These are phyloP conservation scores for Trichoderma pleuroti DNA, from an alignment of 2,329 filamentous ascomycete species.

Conservation along the genomic window DNA sequence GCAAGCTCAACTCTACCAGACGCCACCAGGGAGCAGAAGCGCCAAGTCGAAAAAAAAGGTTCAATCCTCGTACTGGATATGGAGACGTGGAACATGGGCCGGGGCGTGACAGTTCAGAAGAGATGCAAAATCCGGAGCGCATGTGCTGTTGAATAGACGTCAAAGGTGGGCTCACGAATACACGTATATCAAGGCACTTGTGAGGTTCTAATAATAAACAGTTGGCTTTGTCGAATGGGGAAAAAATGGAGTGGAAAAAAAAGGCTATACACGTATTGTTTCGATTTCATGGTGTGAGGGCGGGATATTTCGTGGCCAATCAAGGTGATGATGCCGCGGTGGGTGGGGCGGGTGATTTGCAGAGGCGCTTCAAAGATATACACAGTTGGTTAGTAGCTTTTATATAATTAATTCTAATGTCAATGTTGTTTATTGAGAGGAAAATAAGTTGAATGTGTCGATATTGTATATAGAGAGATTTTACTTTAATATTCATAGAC, in stretches of 20 bases:
- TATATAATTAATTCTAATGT: not conserved
- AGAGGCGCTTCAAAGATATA: not conserved
- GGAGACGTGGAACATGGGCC: too few species aligned
- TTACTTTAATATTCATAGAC: not conserved
- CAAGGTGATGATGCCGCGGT: not conserved
- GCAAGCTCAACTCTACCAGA: not conserved
- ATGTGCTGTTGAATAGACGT: not conserved
- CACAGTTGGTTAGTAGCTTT: not conserved
- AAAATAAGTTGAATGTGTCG: not conserved
- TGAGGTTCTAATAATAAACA: not conserved
- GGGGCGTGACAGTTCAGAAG: not conserved
- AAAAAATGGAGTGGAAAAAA: not conserved
- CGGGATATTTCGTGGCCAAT: not conserved
- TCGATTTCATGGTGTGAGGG: not conserved
- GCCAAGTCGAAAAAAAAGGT: not conserved
- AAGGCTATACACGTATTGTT: constrained; percentile 2
- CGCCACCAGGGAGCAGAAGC: not conserved
- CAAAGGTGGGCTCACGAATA: not conserved
- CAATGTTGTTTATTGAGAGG: not conserved
- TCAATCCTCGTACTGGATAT: not conserved
- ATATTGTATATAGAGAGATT: not conserved
- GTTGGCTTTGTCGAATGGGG: not conserved
- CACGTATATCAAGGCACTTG: not conserved
- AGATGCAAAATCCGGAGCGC: not conserved
- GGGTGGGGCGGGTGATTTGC: not conserved